Percentiles rank a stretch among this genome's conserved stretches.
These are phyloP conservation scores for Hamamelis virginiana DNA, from an alignment of 164 flowering plant species.

Conservation along the genomic window DNA sequence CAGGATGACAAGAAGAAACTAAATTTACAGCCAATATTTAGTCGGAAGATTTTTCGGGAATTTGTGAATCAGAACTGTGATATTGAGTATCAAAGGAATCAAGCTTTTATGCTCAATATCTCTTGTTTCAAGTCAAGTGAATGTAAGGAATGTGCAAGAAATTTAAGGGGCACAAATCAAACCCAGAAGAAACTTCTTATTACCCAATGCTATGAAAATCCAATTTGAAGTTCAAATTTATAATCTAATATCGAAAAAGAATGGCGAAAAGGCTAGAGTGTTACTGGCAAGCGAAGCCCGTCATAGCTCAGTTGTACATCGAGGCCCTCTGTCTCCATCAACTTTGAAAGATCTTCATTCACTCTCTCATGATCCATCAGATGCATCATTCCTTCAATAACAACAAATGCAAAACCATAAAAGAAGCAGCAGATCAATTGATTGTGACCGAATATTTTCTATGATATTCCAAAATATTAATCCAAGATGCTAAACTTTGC, in stretches of 20 bases:
- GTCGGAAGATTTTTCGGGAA: no score
- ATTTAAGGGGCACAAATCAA: neutral
- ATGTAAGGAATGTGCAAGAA: no score
- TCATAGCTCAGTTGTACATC: conserved; percentile 89
- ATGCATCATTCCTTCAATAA: conserved; percentile 93
- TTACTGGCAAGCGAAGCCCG: conserved; percentile 76
- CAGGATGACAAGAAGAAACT: no score
- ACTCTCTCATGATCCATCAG: conserved; percentile 92
- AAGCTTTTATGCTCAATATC: no score
- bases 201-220: neutral
- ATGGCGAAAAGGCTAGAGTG: conserved; percentile 31
- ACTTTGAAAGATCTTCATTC: conserved; percentile 52
- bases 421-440: no score
- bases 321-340: conserved; percentile 74
- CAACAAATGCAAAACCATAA: neutral
- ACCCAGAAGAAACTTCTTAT: neutral
- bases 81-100: no score
- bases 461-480: no score
- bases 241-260: neutral
- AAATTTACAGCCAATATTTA: no score
- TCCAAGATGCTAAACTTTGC: no score
- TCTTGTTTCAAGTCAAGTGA: no score
- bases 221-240: neutral
- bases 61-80: no score
- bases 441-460: no score